Evolutionary conservation across 2,329 filamentous ascomycete species (phyloP).

Genomic region (Raffaelea arxii): DNA sequence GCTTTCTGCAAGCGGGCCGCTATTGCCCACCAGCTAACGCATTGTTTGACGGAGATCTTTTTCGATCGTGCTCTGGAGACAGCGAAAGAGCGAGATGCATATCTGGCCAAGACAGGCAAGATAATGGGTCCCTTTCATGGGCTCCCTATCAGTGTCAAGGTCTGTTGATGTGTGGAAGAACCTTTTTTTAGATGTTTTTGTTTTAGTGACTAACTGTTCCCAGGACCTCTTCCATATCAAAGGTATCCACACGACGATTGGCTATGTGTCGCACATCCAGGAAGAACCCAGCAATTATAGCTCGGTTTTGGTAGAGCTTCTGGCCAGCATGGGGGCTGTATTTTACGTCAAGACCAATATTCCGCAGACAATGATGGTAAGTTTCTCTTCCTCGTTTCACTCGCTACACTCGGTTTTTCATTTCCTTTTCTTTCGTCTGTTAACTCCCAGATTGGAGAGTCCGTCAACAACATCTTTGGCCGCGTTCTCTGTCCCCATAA

Average conservation of each 20-base stretch:
- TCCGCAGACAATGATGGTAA: constrained; percentile 49
- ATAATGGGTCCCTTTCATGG: constrained; percentile 53
- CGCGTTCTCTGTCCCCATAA: constrained; percentile 53
- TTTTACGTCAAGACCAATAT: constrained; percentile 48
- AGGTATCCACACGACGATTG: too few species aligned
- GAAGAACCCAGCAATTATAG: too few species aligned
- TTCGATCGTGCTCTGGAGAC: constrained; percentile 40
- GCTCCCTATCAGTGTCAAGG: constrained; percentile 56
- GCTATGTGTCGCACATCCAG: too few species aligned
- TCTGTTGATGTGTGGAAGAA: too few species aligned
- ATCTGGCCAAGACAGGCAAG: constrained; percentile 34
- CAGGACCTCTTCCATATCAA: too few species aligned
- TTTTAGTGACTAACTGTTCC: too few species aligned
- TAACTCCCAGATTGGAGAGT: constrained; percentile 40
- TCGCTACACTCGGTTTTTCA: not conserved
- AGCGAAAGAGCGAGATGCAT: constrained; percentile 38
- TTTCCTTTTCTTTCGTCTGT: not conserved
- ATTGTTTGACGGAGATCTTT: constrained; percentile 40
- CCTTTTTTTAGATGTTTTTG: too few species aligned
- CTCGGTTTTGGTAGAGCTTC: constrained; percentile 29
- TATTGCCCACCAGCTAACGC: constrained; percentile 29
- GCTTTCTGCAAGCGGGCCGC: constrained; percentile 27
- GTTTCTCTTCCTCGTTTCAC: not conserved
- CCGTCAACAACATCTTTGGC: constrained; percentile 54
- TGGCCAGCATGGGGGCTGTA: constrained; percentile 38